Percentiles rank a stretch among this genome's conserved stretches.
phyloP scores from a whole-genome alignment of 83 land plant genomes.

The Thuja plicata region DNA sequence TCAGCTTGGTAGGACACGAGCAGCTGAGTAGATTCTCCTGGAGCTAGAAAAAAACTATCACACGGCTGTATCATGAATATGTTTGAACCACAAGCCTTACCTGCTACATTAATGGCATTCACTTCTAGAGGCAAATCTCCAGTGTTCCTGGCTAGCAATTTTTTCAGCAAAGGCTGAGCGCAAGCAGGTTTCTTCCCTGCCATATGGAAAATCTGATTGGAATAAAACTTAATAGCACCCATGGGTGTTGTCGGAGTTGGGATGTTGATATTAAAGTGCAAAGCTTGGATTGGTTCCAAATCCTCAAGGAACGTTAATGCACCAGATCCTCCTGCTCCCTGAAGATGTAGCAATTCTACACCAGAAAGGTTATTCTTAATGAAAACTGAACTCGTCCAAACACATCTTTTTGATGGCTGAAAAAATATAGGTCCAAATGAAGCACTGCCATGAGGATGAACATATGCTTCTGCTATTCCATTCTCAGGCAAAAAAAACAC shows the following conservation, averaged over 20 bases:
- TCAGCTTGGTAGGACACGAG: conserved; percentile 54
- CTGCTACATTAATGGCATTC: conserved; percentile 41
- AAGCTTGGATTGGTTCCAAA: conserved; percentile 34
- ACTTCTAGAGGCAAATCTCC: conserved; percentile 61
- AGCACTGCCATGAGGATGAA: conserved; percentile 55
- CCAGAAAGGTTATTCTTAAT: conserved; percentile 69
- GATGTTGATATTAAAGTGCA: conserved; percentile 40
- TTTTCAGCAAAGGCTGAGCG: conserved; percentile 32
- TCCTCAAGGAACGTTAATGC: conserved; percentile 46
- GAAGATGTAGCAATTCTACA: conserved; percentile 53
- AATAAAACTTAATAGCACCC: conserved; percentile 9
- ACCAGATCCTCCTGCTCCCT: conserved; percentile 47
- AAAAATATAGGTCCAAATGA: conserved; percentile 59
- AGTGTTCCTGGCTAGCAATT: conserved; percentile 44
- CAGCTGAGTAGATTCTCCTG: conserved; percentile 51
- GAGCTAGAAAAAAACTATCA: conserved; percentile 43
- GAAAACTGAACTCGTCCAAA: conserved; percentile 53
- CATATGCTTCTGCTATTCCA: conserved; percentile 48
- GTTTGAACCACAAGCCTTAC: conserved; percentile 44
- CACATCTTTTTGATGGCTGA: conserved; percentile 55
- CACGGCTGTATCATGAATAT: conserved; percentile 55
- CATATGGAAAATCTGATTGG: conserved; percentile 3
- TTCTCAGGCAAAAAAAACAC: conserved; percentile 47
- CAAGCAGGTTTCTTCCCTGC: conserved; percentile 22
- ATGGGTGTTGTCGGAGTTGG: conserved; percentile 24